Base-by-base conservation (phyloP, 345 rosid genomes). In the Tarenaya hassleriana region DNA sequence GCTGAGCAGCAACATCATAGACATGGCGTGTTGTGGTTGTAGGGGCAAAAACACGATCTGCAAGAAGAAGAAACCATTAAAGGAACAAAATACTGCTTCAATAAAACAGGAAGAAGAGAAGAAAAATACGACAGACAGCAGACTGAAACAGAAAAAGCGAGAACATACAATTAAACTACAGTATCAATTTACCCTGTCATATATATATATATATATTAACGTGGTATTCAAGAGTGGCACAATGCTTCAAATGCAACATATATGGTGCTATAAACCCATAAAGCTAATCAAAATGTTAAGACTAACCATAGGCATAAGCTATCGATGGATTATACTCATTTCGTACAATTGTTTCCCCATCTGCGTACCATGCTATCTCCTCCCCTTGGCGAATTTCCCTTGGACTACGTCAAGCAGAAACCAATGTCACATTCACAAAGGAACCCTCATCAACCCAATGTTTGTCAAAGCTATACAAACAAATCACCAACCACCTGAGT, bases 361-460 rank as follows among this genome's bases (percentile, higher is more conserved):
- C 99, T 1, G 97, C 97, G 50, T 94, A 88, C 99, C 97, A 94
- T n/a, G 97, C 91, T 74, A 94, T 82, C 82, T 88, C 99, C 73
- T 94, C 99, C 5, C 99, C 95, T 60, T 70, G 91, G 41, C 97
- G 90, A 68, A 88, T 88, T 75, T 94, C 99, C 71, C 95, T 78
- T 16, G 94, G 97, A 72, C 97, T 92, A 61, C 48, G 31, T 49
- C 65, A 71, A 50, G 40, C 47, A 66, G 8, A 67, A 56, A 9
- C 33, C 17, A 27, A 20, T 50, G 27, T 69, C 62, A 73, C 50
- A 62, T 39, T 19, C 50, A 49, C 19, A 50, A n/a, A n/a, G n/a
- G 53, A 52, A 52, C 20, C 43, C 21, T 11, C 37, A 40, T 11
- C 14, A 56, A 35, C 57, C 44, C 34, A 33, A 15, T 29, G 16